Evolutionary conservation across 2,329 filamentous ascomycete species (phyloP).

Genomic region (Gyromitra esculenta): DNA sequence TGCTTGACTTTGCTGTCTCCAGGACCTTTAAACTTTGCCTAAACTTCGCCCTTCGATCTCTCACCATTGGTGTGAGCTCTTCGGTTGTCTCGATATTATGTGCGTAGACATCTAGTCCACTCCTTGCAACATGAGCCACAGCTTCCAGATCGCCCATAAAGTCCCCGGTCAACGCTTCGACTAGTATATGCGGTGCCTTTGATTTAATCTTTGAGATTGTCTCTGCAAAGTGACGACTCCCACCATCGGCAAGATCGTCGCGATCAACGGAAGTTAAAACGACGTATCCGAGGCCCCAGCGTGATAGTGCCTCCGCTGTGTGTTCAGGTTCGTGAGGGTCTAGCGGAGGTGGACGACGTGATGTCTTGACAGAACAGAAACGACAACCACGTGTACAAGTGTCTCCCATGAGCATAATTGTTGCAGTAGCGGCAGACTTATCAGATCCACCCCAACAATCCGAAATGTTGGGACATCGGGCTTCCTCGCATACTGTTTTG

Average conservation of each 20-base stretch:
- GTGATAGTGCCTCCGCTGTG: constrained; percentile 87
- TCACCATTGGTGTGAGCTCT: constrained; percentile 84
- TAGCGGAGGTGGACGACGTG: constrained; percentile 76
- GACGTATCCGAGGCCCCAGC: constrained; percentile 96
- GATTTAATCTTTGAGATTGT: constrained; percentile 94
- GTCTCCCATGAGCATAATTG: constrained; percentile 99
- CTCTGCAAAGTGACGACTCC: constrained; percentile 88
- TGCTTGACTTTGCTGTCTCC: constrained; percentile 79
- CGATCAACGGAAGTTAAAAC: constrained; percentile 93
- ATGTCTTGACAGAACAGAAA: constrained; percentile 97
- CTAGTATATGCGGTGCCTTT: constrained; percentile 76
- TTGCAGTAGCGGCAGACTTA: constrained; percentile 91
- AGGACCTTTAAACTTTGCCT: constrained; percentile 83
- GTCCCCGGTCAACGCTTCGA: constrained; percentile 88
- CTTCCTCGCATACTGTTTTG: constrained; percentile 84
- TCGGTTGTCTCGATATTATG: constrained; percentile 98
- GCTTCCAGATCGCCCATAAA: constrained; percentile 86
- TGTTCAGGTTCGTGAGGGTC: constrained; percentile 97
- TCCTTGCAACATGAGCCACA: constrained; percentile 83
- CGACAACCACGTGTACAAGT: constrained; percentile 96
- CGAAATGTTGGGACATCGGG: constrained; percentile 94
- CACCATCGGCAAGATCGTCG: constrained; percentile 89
- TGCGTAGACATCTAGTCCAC: constrained; percentile 93
- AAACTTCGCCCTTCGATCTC: constrained; percentile 90
- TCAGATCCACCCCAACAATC: constrained; percentile 95